Base-by-base conservation (phyloP, 768 basidiomycete species). In the Auricularia heimuer region DNA sequence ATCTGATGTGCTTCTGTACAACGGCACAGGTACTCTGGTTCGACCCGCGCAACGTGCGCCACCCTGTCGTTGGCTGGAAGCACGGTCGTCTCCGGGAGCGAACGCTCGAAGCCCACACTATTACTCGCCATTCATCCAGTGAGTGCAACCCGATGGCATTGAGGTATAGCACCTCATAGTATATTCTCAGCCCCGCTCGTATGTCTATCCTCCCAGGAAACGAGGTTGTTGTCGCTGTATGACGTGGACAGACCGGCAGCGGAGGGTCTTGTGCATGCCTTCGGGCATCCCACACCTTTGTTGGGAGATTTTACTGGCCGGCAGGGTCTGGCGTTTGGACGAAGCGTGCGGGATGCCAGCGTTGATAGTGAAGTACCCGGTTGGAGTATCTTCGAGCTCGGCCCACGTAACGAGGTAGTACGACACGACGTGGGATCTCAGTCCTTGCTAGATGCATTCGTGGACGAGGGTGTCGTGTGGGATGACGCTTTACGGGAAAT, bases 21-120 rank as follows among this genome's bases (percentile, higher is more conserved):
- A 92, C 88, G 1, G 77, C 75, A 1, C 79, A 87, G 56, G 69
- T 92, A 16, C 67, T 86, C 14, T 92, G 90, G 90, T 71, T 92
- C 35, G 90, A 93, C 70, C 75, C 78, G 35, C 82, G 90, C 37
- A 81, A 79, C 69, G 74, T 80, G n/a, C 71, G 71, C 29, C 83
- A 76, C 65, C 87, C 89, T 4, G 70, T 92, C 3, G 68, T 92
- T 8, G 82, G 81, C 3, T 81, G 81, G 68, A 82, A 80, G 63
- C 90, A 93, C 72, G 75, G 79, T 61, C 79, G 89, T 21, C 76
- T 80, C 44, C 80, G 75, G 61, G 90, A 92, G 71, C 80, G 83
- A 21, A 83, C 82, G 3, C 78, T 92, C 11, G 29, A 35, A 18
- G 56, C 34, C 73, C 82, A 77, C 67, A 58, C 73, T 14, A 42